A percentile compares a stretch with the other conserved stretches of the same genome.
Conservation (phyloP, 1,284 basidiomycete species). For the Phylloporus sp. region DNA sequence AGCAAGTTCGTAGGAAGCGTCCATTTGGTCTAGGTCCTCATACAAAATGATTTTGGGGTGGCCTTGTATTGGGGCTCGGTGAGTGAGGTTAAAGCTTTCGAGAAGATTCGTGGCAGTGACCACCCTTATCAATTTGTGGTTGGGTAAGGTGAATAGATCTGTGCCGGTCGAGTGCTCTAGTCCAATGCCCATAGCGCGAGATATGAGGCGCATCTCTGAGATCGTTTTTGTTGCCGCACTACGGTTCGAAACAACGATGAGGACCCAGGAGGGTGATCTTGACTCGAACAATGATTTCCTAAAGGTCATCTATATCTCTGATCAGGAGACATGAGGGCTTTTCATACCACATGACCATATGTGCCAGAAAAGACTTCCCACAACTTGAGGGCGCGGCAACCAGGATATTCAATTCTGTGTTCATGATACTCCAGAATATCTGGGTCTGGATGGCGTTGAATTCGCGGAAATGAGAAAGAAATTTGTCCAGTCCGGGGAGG, state of each 20-base stretch:
- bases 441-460: conserved; percentile 94
- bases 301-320: conserved; percentile 15
- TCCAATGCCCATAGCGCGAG: conserved; percentile 44
- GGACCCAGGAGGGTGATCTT: conserved; percentile 48
- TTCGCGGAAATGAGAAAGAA: conserved; percentile 51
- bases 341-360: conserved; percentile 72
- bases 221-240: conserved; percentile 52
- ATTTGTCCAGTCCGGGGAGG: conserved; percentile 50
- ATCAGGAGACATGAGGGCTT: neutral
- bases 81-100: conserved; percentile 29
- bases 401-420: conserved; percentile 75
- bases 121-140: conserved; percentile 54
- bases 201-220: conserved; percentile 51
- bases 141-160: conserved; percentile 39
- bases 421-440: conserved; percentile 81
- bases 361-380: conserved; percentile 82
- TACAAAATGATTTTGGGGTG: conserved; percentile 74
- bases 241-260: conserved; percentile 60
- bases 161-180: conserved; percentile 46
- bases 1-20: conserved; percentile 83
- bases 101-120: conserved; percentile 56
- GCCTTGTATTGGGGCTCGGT: conserved; percentile 38
- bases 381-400: conserved; percentile 81
- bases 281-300: conserved; percentile 55
- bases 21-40: conserved; percentile 88